Evolutionary conservation across 1,139 yeast genomes (phyloP).

Genomic region (Casaregolazyma suthepensis): DNA sequence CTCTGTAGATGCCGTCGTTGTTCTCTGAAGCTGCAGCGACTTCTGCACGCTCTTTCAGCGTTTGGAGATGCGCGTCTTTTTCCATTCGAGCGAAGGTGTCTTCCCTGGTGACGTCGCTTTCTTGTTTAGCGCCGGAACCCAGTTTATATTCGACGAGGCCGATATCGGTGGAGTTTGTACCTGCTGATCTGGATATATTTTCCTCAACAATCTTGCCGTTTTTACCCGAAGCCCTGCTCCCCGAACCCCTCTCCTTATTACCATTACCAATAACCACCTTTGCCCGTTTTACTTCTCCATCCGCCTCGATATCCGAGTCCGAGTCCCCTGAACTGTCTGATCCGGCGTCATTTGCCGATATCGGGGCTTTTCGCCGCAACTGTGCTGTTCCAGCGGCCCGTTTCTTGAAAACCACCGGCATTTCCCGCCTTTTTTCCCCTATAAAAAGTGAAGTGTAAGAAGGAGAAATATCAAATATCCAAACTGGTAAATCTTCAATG

Average conservation of each 20-base stretch:
- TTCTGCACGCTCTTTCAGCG: conserved; percentile 14
- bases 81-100: conserved; percentile 25
- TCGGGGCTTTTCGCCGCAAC: neutral
- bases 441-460: neutral
- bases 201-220: too few relatives aligned
- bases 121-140: conserved; percentile 8
- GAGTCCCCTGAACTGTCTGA: conserved; percentile 8
- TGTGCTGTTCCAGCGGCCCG: neutral
- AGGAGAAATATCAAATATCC: neutral
- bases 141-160: conserved; percentile 17
- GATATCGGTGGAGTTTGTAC: conserved; percentile 10
- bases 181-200: too few relatives aligned
- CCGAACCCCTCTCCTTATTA: neutral
- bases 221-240: neutral
- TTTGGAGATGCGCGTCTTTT: conserved; percentile 30
- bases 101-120: conserved; percentile 33
- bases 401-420: conserved; percentile 6
- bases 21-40: conserved; percentile 8
- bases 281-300: neutral
- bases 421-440: neutral
- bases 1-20: conserved; percentile 32
- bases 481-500: neutral
- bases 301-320: conserved; percentile 3
- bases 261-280: neutral
- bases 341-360: neutral